Evolutionary conservation across 2,329 filamentous ascomycete species (phyloP).

Genomic region (Diplodia seriata): DNA sequence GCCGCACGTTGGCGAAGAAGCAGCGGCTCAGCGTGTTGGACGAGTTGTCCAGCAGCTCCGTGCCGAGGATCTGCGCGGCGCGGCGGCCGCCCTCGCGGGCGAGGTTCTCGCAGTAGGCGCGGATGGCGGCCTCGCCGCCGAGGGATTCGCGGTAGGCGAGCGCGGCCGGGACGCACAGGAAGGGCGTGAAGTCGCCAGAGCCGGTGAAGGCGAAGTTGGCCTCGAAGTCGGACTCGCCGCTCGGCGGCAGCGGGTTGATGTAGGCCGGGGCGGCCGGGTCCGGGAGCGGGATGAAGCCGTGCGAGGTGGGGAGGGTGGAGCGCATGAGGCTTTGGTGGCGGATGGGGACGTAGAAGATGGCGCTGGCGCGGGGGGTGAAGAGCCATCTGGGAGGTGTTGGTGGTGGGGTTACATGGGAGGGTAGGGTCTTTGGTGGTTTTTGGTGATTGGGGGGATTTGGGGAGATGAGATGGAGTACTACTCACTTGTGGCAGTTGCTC

Average conservation of each 20-base stretch:
- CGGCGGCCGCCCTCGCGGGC: slow-evolving; percentile 68
- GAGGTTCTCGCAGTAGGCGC: slow-evolving; percentile 67
- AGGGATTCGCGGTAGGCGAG: slow-evolving; percentile 73
- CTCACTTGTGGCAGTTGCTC: slow-evolving; percentile 79
- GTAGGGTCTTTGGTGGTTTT: too few relatives aligned
- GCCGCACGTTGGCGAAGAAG: slow-evolving; percentile 73
- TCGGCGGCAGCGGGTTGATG: slow-evolving; percentile 52
- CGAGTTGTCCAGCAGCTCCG: slow-evolving; percentile 73
- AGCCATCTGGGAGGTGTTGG: slow-evolving; percentile 69
- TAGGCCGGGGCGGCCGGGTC: slow-evolving; percentile 32
- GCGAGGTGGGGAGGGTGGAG: slow-evolving; percentile 78
- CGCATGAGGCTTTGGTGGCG: slow-evolving; percentile 79
- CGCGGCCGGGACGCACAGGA: slow-evolving; percentile 73
- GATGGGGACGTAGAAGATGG: slow-evolving; percentile 77
- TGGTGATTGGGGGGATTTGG: background rate
- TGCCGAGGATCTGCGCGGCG: slow-evolving; percentile 70
- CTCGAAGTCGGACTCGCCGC: slow-evolving; percentile 67
- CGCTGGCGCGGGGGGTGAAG: slow-evolving; percentile 77
- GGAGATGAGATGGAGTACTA: background rate
- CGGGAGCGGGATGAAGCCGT: slow-evolving; percentile 70
- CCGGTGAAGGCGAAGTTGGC: slow-evolving; percentile 77
- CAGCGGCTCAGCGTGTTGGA: slow-evolving; percentile 69
- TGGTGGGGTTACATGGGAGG: too few relatives aligned
- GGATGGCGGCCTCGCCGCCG: slow-evolving; percentile 76
- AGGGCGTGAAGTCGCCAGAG: slow-evolving; percentile 75